Evolutionary conservation across 108 stramenopile species (phyloP).

Genomic region (Pseudonitzschia pungens): DNA sequence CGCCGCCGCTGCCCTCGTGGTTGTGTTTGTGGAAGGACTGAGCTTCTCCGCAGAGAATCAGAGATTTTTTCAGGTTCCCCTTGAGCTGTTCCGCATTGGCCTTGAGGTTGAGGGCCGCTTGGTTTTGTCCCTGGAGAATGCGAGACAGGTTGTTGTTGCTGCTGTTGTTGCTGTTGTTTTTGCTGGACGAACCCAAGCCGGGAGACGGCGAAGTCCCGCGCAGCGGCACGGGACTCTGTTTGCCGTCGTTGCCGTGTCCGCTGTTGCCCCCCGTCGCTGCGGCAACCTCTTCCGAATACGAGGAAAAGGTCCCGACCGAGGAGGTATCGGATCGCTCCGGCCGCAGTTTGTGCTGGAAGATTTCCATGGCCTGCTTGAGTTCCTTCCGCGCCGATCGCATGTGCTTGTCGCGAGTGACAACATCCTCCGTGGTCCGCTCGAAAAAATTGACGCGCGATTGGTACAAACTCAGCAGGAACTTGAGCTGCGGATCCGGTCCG

Average conservation of each 20-base stretch:
- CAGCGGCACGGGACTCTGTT: not conserved
- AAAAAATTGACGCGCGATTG: conserved; percentile 36
- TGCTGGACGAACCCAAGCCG: conserved; percentile 32
- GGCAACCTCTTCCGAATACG: conserved; percentile 1
- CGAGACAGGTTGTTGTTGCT: conserved; percentile 20
- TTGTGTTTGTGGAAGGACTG: conserved; percentile 22
- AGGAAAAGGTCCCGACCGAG: not conserved
- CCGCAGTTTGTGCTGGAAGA: conserved; percentile 75
- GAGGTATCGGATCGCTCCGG: not conserved
- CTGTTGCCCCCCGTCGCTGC: not conserved
- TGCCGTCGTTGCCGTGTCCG: conserved; percentile 6
- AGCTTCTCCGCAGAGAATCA: conserved; percentile 80
- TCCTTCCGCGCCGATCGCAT: conserved; percentile 68
- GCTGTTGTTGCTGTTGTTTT: conserved; percentile 29
- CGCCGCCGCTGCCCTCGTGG: not conserved
- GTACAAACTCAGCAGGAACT: conserved; percentile 45
- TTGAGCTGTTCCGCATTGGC: conserved; percentile 80
- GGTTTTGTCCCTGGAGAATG: conserved; percentile 49
- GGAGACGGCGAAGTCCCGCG: conserved; percentile 7
- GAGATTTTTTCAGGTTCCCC: conserved; percentile 75
- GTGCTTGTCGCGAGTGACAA: conserved; percentile 29
- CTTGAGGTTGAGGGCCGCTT: conserved; percentile 73
- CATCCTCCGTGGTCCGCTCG: conserved; percentile 19
- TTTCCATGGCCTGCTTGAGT: conserved; percentile 82
- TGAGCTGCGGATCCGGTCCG: conserved; percentile 31